phyloP scores from a whole-genome alignment of 805 yeast genomes.

The Clavispora carvajalis region DNA sequence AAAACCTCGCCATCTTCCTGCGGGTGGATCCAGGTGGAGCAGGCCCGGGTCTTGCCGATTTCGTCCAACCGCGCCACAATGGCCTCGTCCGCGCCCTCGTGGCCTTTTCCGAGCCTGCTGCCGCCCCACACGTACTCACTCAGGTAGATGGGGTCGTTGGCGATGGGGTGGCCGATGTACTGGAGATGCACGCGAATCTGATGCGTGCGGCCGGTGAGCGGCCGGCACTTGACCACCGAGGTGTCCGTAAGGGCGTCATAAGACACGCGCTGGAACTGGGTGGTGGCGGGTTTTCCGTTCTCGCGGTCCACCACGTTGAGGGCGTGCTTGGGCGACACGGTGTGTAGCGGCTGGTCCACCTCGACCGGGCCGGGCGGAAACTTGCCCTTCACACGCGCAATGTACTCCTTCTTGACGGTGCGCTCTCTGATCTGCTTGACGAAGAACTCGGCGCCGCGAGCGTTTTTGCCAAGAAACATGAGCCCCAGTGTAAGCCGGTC shows the following conservation, averaged over 20 bases:
- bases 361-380: constrained; percentile 55
- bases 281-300: constrained; percentile 67
- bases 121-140: constrained; percentile 77
- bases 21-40: constrained; percentile 65
- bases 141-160: constrained; percentile 88
- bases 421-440: constrained; percentile 69
- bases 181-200: constrained; percentile 93
- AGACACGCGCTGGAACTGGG: constrained; percentile 62
- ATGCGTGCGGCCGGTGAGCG: constrained; percentile 91
- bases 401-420: constrained; percentile 71
- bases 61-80: constrained; percentile 49
- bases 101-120: constrained; percentile 55
- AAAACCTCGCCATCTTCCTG: constrained; percentile 62
- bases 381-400: constrained; percentile 83
- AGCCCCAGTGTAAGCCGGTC: constrained; percentile 91
- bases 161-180: constrained; percentile 82
- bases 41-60: constrained; percentile 65
- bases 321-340: constrained; percentile 70
- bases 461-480: constrained; percentile 83
- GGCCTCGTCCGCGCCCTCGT: constrained; percentile 43
- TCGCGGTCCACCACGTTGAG: constrained; percentile 48
- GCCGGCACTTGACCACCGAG: constrained; percentile 76
- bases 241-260: constrained; percentile 53
- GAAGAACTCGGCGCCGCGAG: constrained; percentile 72
- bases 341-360: constrained; percentile 64